Percentiles rank a stretch among this genome's conserved stretches.
Evolutionary conservation across 441 rosid genomes (phyloP).

Genomic region (Biscutella laevigata): DNA sequence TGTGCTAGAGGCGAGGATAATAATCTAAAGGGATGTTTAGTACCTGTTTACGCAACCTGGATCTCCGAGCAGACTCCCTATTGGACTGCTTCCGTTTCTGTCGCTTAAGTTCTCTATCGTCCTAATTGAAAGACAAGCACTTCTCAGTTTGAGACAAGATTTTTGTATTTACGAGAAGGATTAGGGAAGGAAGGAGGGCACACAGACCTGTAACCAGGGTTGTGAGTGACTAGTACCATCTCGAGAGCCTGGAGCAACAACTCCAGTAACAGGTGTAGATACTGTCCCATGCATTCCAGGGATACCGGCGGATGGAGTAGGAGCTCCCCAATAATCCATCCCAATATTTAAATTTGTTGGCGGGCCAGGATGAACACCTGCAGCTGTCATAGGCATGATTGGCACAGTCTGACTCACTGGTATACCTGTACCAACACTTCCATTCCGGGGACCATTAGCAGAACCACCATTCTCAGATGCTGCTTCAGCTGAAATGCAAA

Average conservation of each 20-base stretch:
- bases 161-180: background rate
- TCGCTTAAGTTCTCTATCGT: constrained; percentile 78
- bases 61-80: constrained; percentile 91
- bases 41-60: constrained; percentile 96
- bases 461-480: constrained; percentile 66
- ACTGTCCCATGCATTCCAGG: constrained; percentile 66
- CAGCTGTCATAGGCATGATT: constrained; percentile 45
- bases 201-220: constrained; percentile 63
- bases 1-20: constrained; percentile 1
- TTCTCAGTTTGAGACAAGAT: background rate
- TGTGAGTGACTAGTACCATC: constrained; percentile 65
- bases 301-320: too few relatives aligned
- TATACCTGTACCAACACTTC: constrained; percentile 43
- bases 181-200: background rate
- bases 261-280: constrained; percentile 60
- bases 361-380: constrained; percentile 66
- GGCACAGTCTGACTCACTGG: constrained; percentile 38
- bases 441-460: constrained; percentile 49
- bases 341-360: constrained; percentile 86
- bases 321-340: constrained; percentile 88
- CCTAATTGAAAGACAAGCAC: constrained; percentile 27
- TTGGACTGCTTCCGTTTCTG: constrained; percentile 92
- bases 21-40: background rate
- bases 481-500: constrained; percentile 37
- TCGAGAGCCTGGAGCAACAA: constrained; percentile 53